Percentiles rank a stretch among this genome's conserved stretches.
These are phyloP conservation scores for Fomitiporia mediterranea DNA, from an alignment of 1,284 basidiomycete species.

Conservation along the genomic window DNA sequence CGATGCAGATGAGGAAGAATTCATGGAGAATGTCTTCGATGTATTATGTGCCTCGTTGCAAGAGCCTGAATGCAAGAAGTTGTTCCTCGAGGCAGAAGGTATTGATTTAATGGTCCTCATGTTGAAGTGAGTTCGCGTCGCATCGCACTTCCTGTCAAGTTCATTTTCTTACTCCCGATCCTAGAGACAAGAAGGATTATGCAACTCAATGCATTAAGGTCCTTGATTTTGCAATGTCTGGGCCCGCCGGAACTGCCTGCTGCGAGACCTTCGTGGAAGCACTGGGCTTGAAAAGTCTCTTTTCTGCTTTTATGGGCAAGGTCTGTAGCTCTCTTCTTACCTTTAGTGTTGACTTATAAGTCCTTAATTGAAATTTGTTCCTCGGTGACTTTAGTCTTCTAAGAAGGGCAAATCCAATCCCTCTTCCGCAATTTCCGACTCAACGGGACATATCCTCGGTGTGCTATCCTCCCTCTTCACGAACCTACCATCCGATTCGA, in stretches of 20 bases:
- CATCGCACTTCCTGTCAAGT: neutral
- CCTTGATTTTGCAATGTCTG: slow-evolving; percentile 88
- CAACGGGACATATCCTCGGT: slow-evolving; percentile 83
- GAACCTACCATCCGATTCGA: slow-evolving; percentile 83
- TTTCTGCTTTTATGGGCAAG: slow-evolving; percentile 91
- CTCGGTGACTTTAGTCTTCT: slow-evolving; percentile 32
- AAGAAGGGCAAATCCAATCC: slow-evolving; percentile 64
- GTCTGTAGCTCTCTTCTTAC: slow-evolving; percentile 35
- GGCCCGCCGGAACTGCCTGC: slow-evolving; percentile 63
- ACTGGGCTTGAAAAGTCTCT: slow-evolving; percentile 84
- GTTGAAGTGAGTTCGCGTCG: slow-evolving; percentile 69
- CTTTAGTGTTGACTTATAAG: too few species aligned
- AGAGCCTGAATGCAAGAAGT: slow-evolving; percentile 71
- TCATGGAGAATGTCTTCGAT: slow-evolving; percentile 97
- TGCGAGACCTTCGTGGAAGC: slow-evolving; percentile 88
- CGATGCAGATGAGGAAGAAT: slow-evolving; percentile 89
- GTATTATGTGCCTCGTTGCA: slow-evolving; percentile 78
- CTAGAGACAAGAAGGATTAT: slow-evolving; percentile 78
- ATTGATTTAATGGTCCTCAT: slow-evolving; percentile 95
- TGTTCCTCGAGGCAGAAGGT: slow-evolving; percentile 88
- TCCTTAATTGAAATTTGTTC: too few species aligned
- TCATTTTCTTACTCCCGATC: slow-evolving; percentile 15
- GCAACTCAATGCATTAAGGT: slow-evolving; percentile 84
- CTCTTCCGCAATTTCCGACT: slow-evolving; percentile 54
- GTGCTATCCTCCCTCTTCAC: slow-evolving; percentile 88